These are phyloP conservation scores for Psilocybe subaeruginosa DNA, from an alignment of 768 basidiomycete genomes.

Conservation along the genomic window DNA sequence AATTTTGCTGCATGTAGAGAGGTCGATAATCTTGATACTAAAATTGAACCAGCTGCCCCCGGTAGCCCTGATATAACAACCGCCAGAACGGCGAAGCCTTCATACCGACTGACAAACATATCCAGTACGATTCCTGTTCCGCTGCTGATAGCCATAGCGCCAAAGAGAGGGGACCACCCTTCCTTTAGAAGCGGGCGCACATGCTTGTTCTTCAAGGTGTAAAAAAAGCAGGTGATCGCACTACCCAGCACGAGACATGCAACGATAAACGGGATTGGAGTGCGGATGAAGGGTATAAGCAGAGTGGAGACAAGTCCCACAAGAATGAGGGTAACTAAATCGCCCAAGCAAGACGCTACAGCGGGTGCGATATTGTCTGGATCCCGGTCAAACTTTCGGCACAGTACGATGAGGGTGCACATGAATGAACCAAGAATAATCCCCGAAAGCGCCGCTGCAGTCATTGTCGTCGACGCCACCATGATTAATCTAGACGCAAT, in stretches of 20 bases:
- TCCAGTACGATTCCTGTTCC: slow-evolving; percentile 93
- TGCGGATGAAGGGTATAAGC: slow-evolving; percentile 69
- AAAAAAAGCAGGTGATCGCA: slow-evolving; percentile 49
- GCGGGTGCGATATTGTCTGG: slow-evolving; percentile 99
- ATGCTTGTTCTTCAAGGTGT: slow-evolving; percentile 67
- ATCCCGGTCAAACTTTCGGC: slow-evolving; percentile 75
- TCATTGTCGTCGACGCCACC: slow-evolving; percentile 79
- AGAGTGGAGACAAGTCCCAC: slow-evolving; percentile 74
- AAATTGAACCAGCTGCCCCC: slow-evolving; percentile 88
- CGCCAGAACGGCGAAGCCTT: slow-evolving; percentile 86
- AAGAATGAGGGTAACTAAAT: slow-evolving; percentile 87
- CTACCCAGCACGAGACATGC: slow-evolving; percentile 51
- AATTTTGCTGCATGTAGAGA: slow-evolving; percentile 71
- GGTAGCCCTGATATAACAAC: slow-evolving; percentile 86
- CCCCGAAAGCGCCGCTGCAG: slow-evolving; percentile 77
- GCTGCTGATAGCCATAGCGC: slow-evolving; percentile 87
- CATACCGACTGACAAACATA: slow-evolving; percentile 82
- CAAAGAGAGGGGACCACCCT: slow-evolving; percentile 91
- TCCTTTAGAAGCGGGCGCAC: slow-evolving; percentile 74
- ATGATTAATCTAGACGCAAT: slow-evolving; percentile 61
- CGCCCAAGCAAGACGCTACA: slow-evolving; percentile 90
- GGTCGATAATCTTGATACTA: slow-evolving; percentile 90
- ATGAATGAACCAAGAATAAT: slow-evolving; percentile 90
- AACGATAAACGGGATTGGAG: slow-evolving; percentile 63
- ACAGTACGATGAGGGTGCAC: slow-evolving; percentile 80